Evolutionary conservation across 768 basidiomycete genomes (phyloP).

Genomic region (Lactarius sp.): DNA sequence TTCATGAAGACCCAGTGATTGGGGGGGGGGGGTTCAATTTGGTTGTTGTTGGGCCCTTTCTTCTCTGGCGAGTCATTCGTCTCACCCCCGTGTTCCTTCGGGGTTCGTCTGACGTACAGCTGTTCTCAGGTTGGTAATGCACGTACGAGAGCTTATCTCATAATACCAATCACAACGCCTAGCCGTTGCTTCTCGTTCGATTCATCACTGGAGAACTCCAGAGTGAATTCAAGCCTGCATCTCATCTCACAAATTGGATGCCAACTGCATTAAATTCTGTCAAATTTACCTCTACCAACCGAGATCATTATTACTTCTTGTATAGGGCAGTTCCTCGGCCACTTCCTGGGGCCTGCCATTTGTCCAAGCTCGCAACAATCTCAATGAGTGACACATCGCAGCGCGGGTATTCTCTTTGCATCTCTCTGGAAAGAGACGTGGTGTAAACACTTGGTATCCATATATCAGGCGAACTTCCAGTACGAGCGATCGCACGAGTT

Average conservation of each 20-base stretch:
- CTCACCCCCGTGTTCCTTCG: not conserved
- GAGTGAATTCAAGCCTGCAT: not conserved
- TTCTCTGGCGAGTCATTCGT: conserved; percentile 5
- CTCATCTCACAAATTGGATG: not conserved
- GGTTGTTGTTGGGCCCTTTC: not conserved
- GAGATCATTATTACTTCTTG: not conserved
- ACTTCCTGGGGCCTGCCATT: not conserved
- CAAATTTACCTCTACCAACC: not conserved
- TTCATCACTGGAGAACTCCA: not conserved
- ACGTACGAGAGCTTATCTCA: not conserved
- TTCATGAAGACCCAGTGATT: conserved; percentile 78
- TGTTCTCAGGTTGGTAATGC: not conserved
- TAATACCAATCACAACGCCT: not conserved
- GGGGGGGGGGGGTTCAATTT: not conserved
- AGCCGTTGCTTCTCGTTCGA: not conserved
- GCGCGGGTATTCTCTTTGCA: not conserved
- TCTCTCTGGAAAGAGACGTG: not conserved
- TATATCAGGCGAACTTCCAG: not conserved
- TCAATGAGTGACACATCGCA: not conserved
- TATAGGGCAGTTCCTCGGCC: not conserved
- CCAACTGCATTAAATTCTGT: not conserved
- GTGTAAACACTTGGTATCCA: not conserved
- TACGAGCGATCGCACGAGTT: not conserved
- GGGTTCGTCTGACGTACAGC: not conserved
- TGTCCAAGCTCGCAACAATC: not conserved